These are phyloP conservation scores for Fomitopsis pulvina DNA, from an alignment of 768 basidiomycete genomes.

Conservation along the genomic window DNA sequence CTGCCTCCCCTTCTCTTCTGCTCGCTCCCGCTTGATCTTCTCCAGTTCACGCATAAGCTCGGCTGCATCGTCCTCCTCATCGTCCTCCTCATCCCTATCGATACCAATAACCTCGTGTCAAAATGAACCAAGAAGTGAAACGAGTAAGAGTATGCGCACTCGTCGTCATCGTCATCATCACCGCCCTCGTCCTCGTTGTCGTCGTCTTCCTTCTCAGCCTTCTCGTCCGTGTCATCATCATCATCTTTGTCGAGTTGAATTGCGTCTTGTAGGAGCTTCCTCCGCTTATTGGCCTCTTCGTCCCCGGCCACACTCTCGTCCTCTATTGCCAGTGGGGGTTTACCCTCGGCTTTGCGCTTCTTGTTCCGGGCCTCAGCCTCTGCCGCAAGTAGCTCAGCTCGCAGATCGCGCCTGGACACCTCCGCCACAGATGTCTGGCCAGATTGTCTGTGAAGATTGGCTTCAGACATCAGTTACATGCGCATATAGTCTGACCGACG, in stretches of 20 bases:
- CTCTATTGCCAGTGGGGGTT: conserved; percentile 29
- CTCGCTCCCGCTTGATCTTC: conserved; percentile 94
- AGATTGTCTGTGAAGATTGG: conserved; percentile 54
- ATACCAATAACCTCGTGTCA: background rate
- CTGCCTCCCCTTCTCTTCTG: conserved; percentile 82
- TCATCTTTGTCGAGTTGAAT: conserved; percentile 88
- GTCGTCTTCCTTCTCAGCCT: conserved; percentile 19
- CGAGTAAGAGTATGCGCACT: conserved; percentile 27
- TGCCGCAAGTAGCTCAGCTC: conserved; percentile 75
- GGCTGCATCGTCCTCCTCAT: conserved; percentile 81
- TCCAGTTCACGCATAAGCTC: conserved; percentile 95
- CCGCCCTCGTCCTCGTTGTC: conserved; percentile 25
- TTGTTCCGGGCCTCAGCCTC: conserved; percentile 84
- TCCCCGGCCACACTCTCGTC: conserved; percentile 46
- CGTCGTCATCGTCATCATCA: conserved; percentile 39
- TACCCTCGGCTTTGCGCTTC: conserved; percentile 88
- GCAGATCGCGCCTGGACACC: conserved; percentile 71
- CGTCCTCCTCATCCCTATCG: conserved; percentile 32
- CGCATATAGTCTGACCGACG: conserved; percentile 14
- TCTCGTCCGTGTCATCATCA: conserved; percentile 51
- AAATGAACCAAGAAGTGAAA: background rate
- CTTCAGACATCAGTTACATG: background rate
- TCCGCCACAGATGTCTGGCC: conserved; percentile 83
- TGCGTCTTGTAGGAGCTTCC: conserved; percentile 84
- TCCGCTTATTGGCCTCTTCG: conserved; percentile 65